These are phyloP conservation scores for Withania somnifera DNA, from an alignment of 305 asterid species.

Conservation along the genomic window DNA sequence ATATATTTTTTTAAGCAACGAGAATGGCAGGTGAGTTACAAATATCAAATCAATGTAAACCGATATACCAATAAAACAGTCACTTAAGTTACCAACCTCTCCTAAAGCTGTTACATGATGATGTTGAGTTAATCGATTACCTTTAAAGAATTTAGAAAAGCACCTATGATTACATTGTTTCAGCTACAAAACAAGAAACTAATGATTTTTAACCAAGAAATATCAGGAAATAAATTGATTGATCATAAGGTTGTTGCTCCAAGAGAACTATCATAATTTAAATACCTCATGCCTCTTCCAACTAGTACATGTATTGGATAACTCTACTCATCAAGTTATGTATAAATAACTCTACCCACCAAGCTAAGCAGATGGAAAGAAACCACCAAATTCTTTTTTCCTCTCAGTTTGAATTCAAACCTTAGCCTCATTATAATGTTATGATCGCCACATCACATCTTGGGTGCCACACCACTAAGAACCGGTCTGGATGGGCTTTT, in stretches of 20 bases:
- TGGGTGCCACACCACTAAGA: not conserved
- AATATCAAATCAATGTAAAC: not conserved
- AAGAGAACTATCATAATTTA: not conserved
- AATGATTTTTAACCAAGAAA: not conserved
- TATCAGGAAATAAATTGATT: not conserved
- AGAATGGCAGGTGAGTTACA: too few species aligned
- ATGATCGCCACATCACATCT: not conserved
- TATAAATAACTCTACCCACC: not conserved
- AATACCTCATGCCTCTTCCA: too few species aligned
- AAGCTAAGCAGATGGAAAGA: not conserved
- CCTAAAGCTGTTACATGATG: not conserved
- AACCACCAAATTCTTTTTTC: not conserved
- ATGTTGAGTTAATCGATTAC: not conserved
- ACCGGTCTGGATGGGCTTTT: not conserved
- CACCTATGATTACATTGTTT: not conserved
- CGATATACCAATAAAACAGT: not conserved
- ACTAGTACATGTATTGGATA: not conserved
- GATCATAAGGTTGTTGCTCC: not conserved
- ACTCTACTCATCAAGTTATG: not conserved
- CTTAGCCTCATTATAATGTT: not conserved
- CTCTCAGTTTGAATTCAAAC: not conserved
- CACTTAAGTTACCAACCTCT: not conserved
- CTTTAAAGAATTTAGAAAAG: not conserved
- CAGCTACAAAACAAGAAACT: not conserved
- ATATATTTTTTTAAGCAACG: not conserved